Evolutionary conservation across 345 rosid genomes (phyloP), one percentile per base, ranked within the genome.

Genomic region (Camelina laxa): DNA sequence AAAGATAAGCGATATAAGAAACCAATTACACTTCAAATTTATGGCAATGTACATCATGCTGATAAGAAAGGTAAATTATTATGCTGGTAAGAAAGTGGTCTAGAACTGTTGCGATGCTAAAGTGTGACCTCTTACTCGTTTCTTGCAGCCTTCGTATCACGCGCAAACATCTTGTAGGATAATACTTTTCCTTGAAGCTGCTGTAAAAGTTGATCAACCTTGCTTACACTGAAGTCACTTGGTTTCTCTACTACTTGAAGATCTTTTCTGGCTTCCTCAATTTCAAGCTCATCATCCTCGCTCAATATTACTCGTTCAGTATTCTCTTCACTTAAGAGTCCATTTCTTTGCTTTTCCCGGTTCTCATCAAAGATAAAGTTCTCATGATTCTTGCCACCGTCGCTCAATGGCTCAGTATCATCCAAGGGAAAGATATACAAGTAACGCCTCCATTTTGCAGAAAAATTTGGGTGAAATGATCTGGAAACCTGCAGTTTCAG

Each of bases 391-490:
- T 75, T 69, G 70, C 31, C 85, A 58, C 27, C 76, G 67, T 77
- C 83, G 63, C 60, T 44, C 42, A 75, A 61, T 70, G 73, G 76
- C 56, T 79, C 85, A 44, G 36, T 81, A 58, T 73, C 80, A 73
- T 77, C 84, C 45, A 95, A 72, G 54, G 99, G 99, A 82, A 92
- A 90, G 17, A 89, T 84, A 79, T 95, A 95, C 48, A 90, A 82
- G 81, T 95, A 95, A 41, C 86, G 91, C 81, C 97, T 92, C 98
- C 99, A 92, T 77, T 88, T 92, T 60, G 99, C 99, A 71, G 96
- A 87, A 75, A 95, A 92, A 80, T 95, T 95, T 24, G 99, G 98
- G 79, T 95, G 97, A 79, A 95, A 92, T 59, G 68, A 80, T 60
- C 97, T 92, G 17, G 96, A 86, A 65, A 92, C 96, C 97, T 91